Conservation (phyloP, 2,329 filamentous ascomycete species). For the Plectosphaerella cucumerina region DNA sequence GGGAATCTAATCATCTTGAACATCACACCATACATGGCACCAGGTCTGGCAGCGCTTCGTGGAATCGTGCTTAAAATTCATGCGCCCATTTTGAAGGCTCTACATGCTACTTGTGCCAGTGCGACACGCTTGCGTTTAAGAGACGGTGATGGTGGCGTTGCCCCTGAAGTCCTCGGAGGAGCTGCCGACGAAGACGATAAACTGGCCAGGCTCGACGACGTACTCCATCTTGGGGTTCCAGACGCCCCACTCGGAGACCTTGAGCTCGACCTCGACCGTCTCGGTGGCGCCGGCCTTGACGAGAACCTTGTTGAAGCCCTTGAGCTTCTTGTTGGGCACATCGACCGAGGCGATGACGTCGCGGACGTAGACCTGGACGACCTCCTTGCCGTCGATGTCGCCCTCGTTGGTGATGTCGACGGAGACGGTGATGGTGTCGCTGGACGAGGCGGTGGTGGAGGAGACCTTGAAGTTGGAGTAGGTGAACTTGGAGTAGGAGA, state of each 20-base stretch:
- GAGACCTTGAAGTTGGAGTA: slow-evolving; percentile 53
- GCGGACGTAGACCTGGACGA: slow-evolving; percentile 64
- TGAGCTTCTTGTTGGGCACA: slow-evolving; percentile 60
- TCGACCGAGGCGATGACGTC: slow-evolving; percentile 59
- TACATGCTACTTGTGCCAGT: too few species aligned
- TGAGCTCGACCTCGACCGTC: slow-evolving; percentile 42
- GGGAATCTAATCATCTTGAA: too few species aligned
- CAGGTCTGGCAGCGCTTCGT: too few species aligned
- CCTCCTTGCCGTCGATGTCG: slow-evolving; percentile 56
- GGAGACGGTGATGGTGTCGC: slow-evolving; percentile 52
- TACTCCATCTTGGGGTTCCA: slow-evolving; percentile 64
- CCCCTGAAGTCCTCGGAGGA: slow-evolving; percentile 52
- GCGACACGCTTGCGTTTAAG: slow-evolving; percentile 9
- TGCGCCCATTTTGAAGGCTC: too few species aligned
- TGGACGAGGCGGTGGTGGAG: slow-evolving; percentile 36
- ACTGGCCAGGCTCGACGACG: slow-evolving; percentile 69
- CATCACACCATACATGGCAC: too few species aligned
- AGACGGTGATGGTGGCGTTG: slow-evolving; percentile 53
- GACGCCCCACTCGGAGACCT: slow-evolving; percentile 53
- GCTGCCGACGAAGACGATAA: slow-evolving; percentile 57
- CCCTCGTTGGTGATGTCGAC: slow-evolving; percentile 60
- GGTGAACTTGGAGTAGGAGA: slow-evolving; percentile 60
- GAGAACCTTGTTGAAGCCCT: slow-evolving; percentile 63
- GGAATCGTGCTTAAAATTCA: too few species aligned
- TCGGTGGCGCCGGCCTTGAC: slow-evolving; percentile 57